phyloP scores from a whole-genome alignment of 768 basidiomycete genomes.

The Boletellus ananiceps region DNA sequence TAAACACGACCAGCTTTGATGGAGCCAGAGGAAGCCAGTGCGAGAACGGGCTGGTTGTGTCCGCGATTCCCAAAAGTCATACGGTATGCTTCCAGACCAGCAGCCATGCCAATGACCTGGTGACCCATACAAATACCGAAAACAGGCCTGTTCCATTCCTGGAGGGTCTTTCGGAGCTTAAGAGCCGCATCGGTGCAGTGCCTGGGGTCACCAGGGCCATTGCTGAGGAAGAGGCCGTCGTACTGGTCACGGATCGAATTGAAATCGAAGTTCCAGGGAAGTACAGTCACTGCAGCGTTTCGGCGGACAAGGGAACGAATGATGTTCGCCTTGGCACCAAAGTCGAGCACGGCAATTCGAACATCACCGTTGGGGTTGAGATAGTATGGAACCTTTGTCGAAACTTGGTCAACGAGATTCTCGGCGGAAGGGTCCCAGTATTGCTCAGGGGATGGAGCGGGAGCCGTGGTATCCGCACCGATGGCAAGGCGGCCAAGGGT shows the following conservation, averaged over 20 bases:
- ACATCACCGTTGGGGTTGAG: conserved; percentile 86
- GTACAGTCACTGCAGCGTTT: conserved; percentile 87
- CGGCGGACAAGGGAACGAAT: conserved; percentile 87
- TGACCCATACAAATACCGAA: conserved; percentile 99
- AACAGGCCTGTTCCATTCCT: conserved; percentile 89
- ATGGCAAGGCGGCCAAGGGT: conserved; percentile 89
- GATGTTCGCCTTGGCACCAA: conserved; percentile 97
- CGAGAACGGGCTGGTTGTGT: conserved; percentile 97
- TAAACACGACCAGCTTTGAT: conserved; percentile 96
- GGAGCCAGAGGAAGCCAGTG: conserved; percentile 87
- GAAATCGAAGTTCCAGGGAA: conserved; percentile 98
- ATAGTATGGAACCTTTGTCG: conserved; percentile 77
- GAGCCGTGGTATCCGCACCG: conserved; percentile 61
- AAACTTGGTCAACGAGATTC: conserved; percentile 92
- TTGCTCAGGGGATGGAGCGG: conserved; percentile 58
- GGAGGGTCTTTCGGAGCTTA: conserved; percentile 74
- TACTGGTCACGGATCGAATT: conserved; percentile 84
- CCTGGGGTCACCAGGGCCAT: conserved; percentile 93
- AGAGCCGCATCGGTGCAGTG: conserved; percentile 84
- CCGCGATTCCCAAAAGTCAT: conserved; percentile 99
- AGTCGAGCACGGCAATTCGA: conserved; percentile 94
- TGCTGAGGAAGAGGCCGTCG: conserved; percentile 94
- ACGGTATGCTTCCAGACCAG: conserved; percentile 91
- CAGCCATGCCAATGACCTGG: conserved; percentile 96
- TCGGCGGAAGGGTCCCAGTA: conserved; percentile 92